Evolutionary conservation across 352 stramenopile genomes (phyloP).

Genomic region (Pythium biforme): DNA sequence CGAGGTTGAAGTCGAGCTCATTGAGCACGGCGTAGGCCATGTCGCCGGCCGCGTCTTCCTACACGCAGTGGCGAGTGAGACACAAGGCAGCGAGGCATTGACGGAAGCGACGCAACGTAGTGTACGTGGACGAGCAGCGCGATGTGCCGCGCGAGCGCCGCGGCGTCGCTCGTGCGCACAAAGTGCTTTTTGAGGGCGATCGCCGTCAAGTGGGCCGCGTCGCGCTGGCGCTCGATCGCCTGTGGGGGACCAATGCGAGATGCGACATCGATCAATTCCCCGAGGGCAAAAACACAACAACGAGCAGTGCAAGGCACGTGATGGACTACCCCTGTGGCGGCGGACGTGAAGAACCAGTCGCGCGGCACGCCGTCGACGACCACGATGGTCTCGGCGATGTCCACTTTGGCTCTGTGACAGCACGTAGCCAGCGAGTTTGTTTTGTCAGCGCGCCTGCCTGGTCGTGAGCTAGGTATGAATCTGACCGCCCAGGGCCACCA

Average conservation of each 20-base stretch:
- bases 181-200: constrained; percentile 49
- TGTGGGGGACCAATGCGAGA: constrained; percentile 4
- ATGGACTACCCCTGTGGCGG: constrained; percentile 45
- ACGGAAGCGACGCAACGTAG: too few relatives aligned
- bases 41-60: constrained; percentile 44
- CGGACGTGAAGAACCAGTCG: constrained; percentile 68
- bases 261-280: neutral
- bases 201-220: constrained; percentile 30
- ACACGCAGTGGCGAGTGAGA: neutral
- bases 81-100: neutral
- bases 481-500: too few relatives aligned
- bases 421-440: neutral
- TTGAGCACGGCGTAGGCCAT: constrained; percentile 41
- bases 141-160: constrained; percentile 24
- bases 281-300: too few relatives aligned
- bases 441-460: too few relatives aligned
- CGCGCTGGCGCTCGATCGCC: constrained; percentile 54
- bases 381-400: constrained; percentile 59
- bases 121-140: constrained; percentile 34
- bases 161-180: constrained; percentile 26
- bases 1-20: constrained; percentile 56
- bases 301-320: too few relatives aligned
- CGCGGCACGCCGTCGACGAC: constrained; percentile 38
- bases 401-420: constrained; percentile 43
- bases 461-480: too few relatives aligned